Conservation (phyloP, 805 yeast species). For the Komagataella populi region DNA sequence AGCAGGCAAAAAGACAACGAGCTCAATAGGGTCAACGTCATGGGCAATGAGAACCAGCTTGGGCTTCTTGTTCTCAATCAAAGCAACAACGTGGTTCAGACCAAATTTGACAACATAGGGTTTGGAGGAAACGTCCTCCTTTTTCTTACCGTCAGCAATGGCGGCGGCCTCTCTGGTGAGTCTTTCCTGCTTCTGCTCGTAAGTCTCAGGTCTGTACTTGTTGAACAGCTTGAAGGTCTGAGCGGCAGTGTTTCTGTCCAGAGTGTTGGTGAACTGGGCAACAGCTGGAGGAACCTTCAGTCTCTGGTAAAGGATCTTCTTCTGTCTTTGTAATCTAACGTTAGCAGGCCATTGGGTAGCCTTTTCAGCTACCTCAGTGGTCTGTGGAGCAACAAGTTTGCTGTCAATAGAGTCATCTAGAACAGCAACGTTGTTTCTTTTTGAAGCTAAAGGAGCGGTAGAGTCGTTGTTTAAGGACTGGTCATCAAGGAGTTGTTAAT, state of each 20-base stretch:
- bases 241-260: slow-evolving; percentile 98
- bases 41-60: slow-evolving; percentile 94
- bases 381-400: slow-evolving; percentile 81
- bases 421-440: slow-evolving; percentile 35
- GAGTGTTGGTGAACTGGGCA: slow-evolving; percentile 89
- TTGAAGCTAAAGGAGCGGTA: slow-evolving; percentile 94
- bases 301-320: slow-evolving; percentile 89
- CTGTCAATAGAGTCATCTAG: slow-evolving; percentile 17
- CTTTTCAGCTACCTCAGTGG: slow-evolving; percentile 83
- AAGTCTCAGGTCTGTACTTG: slow-evolving; percentile 98
- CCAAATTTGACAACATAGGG: slow-evolving; percentile 97
- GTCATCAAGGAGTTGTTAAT: slow-evolving; percentile 18
- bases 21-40: slow-evolving; percentile 98
- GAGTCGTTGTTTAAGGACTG: slow-evolving; percentile 68
- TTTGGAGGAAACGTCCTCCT: slow-evolving; percentile 92
- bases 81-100: slow-evolving; percentile 96
- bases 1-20: slow-evolving; percentile 96
- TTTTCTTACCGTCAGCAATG: slow-evolving; percentile 94
- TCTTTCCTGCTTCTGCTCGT: slow-evolving; percentile 98
- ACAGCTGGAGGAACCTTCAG: slow-evolving; percentile 98
- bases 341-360: slow-evolving; percentile 98
- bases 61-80: slow-evolving; percentile 97
- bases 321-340: slow-evolving; percentile 97
- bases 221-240: slow-evolving; percentile 93
- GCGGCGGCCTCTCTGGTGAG: slow-evolving; percentile 98